phyloP scores from a whole-genome alignment of 768 basidiomycete species.

The Cytidiella melzeri region DNA sequence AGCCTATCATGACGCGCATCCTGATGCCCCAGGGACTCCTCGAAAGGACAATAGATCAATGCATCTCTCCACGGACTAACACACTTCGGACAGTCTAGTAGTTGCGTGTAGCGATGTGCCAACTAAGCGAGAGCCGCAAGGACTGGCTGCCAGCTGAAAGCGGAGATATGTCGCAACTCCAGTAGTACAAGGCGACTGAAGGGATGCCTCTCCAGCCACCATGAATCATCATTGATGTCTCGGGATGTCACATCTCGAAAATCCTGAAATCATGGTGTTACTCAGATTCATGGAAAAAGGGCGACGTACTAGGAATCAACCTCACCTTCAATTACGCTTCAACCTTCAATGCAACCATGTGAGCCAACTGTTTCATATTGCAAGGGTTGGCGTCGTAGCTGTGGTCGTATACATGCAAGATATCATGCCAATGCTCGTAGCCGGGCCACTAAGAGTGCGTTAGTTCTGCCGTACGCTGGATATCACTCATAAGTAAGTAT shows the following conservation, averaged over 20 bases:
- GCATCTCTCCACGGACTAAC: too few species aligned
- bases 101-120: too few species aligned
- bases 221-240: too few species aligned
- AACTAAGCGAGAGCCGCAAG: too few species aligned
- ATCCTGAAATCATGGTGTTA: not conserved
- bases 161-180: not conserved
- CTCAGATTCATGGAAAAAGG: not conserved
- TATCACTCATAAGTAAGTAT: too few species aligned
- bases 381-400: not conserved
- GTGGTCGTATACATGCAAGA: constrained; percentile 3
- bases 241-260: too few species aligned
- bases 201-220: not conserved
- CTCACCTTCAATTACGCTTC: constrained; percentile 2
- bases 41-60: too few species aligned
- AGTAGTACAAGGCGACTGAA: not conserved
- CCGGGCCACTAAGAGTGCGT: constrained; percentile 8
- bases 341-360: constrained; percentile 2
- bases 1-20: too few species aligned
- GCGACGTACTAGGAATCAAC: not conserved
- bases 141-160: not conserved
- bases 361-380: constrained; percentile 1
- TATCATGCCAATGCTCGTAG: constrained; percentile 1
- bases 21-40: too few species aligned
- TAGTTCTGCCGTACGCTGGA: too few species aligned
- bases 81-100: too few species aligned